Conservation (phyloP, 768 basidiomycete species). For the Tylopilus sp. region DNA sequence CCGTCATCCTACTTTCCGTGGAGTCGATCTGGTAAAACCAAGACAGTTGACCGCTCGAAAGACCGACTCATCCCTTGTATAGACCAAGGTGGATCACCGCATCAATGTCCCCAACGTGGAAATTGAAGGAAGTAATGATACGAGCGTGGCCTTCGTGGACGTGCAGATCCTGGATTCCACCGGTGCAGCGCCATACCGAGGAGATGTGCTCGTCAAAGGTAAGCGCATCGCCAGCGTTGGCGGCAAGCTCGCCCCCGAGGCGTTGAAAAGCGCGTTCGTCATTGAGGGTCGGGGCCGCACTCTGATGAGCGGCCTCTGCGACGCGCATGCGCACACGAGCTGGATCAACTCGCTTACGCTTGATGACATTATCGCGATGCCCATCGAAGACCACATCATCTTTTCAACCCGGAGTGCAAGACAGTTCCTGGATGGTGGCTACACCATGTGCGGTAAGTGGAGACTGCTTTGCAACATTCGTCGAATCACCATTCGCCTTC, state of each 20-base stretch:
- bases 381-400: constrained; percentile 33
- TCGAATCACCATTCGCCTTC: not conserved
- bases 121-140: constrained; percentile 21
- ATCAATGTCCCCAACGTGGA: constrained; percentile 24
- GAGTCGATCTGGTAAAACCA: constrained; percentile 19
- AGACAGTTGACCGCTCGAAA: not conserved
- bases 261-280: constrained; percentile 19
- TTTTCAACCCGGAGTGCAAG: constrained; percentile 28
- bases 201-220: constrained; percentile 34
- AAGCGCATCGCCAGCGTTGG: constrained; percentile 30
- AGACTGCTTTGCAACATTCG: not conserved
- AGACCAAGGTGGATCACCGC: constrained; percentile 22
- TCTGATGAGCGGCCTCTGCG: constrained; percentile 36
- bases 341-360: constrained; percentile 32
- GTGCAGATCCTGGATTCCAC: constrained; percentile 37
- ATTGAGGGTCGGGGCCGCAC: constrained; percentile 33
- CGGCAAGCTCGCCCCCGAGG: constrained; percentile 17
- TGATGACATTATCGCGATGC: constrained; percentile 28
- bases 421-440: constrained; percentile 35
- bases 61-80: not conserved
- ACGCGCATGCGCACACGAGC: constrained; percentile 33
- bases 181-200: constrained; percentile 29
- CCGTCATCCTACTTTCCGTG: constrained; percentile 20
- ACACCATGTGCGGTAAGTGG: constrained; percentile 35
- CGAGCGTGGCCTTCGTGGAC: constrained; percentile 22